Conservation (phyloP, 805 yeast genomes). For the Spathaspora girioi region DNA sequence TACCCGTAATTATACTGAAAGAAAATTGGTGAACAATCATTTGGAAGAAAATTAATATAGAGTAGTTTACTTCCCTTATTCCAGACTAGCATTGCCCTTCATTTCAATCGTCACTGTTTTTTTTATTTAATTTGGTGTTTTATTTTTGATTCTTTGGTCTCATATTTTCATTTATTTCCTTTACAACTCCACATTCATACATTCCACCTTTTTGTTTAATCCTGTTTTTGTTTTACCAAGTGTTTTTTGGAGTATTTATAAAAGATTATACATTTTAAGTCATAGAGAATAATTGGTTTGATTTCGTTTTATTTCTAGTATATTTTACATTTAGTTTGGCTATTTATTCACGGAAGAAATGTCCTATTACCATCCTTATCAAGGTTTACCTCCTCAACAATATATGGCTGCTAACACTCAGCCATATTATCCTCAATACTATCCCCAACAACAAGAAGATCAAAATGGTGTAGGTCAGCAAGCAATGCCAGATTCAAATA, state of each 20-base stretch:
- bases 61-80: neutral
- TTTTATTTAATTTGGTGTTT: neutral
- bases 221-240: neutral
- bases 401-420: constrained; percentile 21
- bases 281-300: neutral
- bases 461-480: neutral
- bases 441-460: constrained; percentile 12
- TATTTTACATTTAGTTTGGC: neutral
- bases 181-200: neutral
- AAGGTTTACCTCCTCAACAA: constrained; percentile 36
- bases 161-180: neutral
- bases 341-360: constrained; percentile 13
- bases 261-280: neutral
- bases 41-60: neutral
- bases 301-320: neutral
- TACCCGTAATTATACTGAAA: neutral
- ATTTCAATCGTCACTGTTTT: neutral
- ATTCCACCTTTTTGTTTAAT: neutral
- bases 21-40: too few relatives aligned
- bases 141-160: neutral
- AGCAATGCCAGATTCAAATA: neutral
- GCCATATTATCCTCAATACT: constrained; percentile 33
- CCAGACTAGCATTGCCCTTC: neutral
- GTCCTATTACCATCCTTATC: constrained; percentile 43
- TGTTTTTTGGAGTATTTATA: neutral